phyloP scores from a whole-genome alignment of 202 grass and related monocot species.

The Brachypodium distachyon region DNA sequence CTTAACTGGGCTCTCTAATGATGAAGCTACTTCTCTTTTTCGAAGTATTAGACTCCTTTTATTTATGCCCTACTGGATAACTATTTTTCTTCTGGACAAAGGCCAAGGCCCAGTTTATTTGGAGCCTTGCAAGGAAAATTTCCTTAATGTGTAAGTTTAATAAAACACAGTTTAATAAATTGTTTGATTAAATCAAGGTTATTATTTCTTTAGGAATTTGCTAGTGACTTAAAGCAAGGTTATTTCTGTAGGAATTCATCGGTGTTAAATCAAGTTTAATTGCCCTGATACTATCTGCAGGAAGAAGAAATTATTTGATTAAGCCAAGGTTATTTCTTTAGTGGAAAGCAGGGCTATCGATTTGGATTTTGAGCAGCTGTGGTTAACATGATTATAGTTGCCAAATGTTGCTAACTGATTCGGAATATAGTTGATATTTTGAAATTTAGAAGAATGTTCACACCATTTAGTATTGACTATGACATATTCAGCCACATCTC shows the following conservation, averaged over 20 bases:
- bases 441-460: neutral
- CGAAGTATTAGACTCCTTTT: neutral
- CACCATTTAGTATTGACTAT: neutral
- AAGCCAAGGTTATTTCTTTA: neutral
- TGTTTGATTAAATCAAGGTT: no score
- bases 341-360: neutral
- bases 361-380: neutral
- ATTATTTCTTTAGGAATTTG: no score
- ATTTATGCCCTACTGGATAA: neutral
- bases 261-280: no score
- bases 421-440: neutral
- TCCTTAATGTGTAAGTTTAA: neutral
- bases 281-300: slow-evolving; percentile 5
- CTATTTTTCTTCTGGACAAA: neutral
- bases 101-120: neutral
- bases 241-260: no score
- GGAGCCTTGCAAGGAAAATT: neutral
- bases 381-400: neutral
- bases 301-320: neutral
- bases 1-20: neutral
- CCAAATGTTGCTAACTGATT: neutral
- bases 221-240: no score
- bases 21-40: neutral
- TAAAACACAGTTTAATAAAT: no score
- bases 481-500: neutral